Percentiles rank a stretch among this genome's conserved stretches.
phyloP scores from a whole-genome alignment of 2,329 filamentous ascomycete species.

The Cordyceps pruinosa region DNA sequence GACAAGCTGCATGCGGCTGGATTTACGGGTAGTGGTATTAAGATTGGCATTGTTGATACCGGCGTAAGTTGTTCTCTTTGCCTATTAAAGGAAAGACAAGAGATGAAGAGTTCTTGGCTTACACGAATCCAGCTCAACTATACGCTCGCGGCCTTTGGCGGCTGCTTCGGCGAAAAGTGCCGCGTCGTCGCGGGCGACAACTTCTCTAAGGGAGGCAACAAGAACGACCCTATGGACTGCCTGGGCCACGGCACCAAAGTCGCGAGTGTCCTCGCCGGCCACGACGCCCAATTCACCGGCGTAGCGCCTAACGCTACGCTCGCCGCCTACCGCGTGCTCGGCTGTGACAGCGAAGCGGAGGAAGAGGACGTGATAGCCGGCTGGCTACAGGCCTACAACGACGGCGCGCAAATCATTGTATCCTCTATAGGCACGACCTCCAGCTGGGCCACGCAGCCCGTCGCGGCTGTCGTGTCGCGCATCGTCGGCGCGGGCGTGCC shows the following conservation, averaged over 20 bases:
- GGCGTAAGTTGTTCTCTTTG: neutral
- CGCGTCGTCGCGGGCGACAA: constrained; percentile 52
- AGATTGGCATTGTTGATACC: neutral
- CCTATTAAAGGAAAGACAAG: too few species aligned
- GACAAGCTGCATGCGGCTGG: neutral
- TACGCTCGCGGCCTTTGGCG: neutral
- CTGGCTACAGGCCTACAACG: constrained; percentile 53
- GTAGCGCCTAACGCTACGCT: constrained; percentile 50
- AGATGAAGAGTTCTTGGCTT: too few species aligned
- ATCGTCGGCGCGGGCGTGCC: constrained; percentile 48
- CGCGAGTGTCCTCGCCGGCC: constrained; percentile 55
- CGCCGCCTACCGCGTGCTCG: constrained; percentile 50
- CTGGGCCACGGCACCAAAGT: constrained; percentile 55
- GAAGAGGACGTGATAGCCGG: constrained; percentile 54
- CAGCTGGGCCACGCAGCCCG: constrained; percentile 40
- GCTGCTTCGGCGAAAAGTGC: constrained; percentile 52
- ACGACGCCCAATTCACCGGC: constrained; percentile 48
- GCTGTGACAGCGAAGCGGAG: constrained; percentile 43
- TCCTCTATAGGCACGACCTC: constrained; percentile 45
- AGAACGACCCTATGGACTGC: constrained; percentile 47
- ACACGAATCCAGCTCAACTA: neutral
- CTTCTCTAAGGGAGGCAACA: constrained; percentile 51
- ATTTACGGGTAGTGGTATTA: neutral
- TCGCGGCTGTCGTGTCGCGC: constrained; percentile 42
- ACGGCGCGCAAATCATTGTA: constrained; percentile 50